Evolutionary conservation across 169 alveolate species (phyloP).

Genomic region (Cytauxzoon felis): DNA sequence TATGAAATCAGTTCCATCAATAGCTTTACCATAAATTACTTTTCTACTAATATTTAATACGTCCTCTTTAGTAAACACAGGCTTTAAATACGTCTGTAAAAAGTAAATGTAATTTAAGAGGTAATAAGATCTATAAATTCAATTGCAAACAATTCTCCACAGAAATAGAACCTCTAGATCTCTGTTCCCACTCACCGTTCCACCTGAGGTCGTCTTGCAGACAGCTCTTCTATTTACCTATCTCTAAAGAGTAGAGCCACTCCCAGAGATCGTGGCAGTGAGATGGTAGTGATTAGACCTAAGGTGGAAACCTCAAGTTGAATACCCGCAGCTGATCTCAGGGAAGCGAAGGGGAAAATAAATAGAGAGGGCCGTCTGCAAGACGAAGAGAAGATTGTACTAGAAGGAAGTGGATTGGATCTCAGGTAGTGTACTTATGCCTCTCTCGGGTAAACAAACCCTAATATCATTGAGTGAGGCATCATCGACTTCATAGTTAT

Average conservation of each 20-base stretch:
- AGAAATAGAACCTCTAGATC: no score
- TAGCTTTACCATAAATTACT: conserved; percentile 83
- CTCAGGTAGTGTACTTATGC: conserved; percentile 56
- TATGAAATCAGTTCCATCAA: conserved; percentile 91
- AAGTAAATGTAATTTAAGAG: conserved; percentile 12
- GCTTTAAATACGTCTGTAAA: conserved; percentile 64
- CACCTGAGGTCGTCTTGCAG: no score
- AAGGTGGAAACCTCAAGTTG: no score
- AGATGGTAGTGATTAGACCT: no score
- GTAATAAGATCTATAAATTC: conserved; percentile 1
- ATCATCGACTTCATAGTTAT: conserved; percentile 92
- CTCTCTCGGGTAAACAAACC: conserved; percentile 66
- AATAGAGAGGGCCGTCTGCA: no score
- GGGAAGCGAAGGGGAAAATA: no score
- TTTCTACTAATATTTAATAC: conserved; percentile 63
- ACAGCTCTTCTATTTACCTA: no score
- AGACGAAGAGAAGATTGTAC: no score
- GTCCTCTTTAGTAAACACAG: conserved; percentile 74
- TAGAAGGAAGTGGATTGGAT: conserved; percentile 40
- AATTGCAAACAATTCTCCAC: conserved; percentile 18
- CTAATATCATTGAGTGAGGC: conserved; percentile 92
- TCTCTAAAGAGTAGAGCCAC: no score
- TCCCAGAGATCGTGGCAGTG: no score
- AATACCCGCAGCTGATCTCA: no score
- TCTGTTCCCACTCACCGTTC: no score